Evolutionary conservation across 257 asterid species (phyloP), one percentile per base, ranked within the genome.

Genomic region (Capsicum chinense): DNA sequence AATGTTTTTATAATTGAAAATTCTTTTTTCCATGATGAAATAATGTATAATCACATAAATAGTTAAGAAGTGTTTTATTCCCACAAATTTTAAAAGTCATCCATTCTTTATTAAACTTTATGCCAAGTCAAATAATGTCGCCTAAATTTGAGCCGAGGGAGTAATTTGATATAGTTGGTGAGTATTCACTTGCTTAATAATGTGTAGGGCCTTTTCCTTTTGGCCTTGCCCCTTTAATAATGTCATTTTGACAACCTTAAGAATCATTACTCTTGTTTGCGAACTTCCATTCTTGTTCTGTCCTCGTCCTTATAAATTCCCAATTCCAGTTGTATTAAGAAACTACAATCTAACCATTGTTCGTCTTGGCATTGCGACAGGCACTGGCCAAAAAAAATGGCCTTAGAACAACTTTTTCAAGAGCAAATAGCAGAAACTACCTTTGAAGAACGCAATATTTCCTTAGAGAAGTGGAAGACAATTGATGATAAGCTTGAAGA

Each of bases 381-480:
- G 44, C 44, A 39, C 19, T 54, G 52, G 35, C 9, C 21, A 42
- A 56, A 71, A 80, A 58, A 78, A 2, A 59, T 58, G 84, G 84
- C 84, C 39, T 59, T 81, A 50, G 16, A 81, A 33, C 84, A 81
- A 15, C 44, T 59, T 52, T 50, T 76, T 9, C 62, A 13, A 14
- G 81, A 76, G 8, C 63, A 76, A 52, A 76, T 26, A 52, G 1
- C 62, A 21, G 58, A 57, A 54, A 76, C 63, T 8, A 76, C 42
- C 47, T 76, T 76, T 7, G 63, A 76, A 14, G 63, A 76, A 7
- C 16, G 0, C 44, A 33, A 66, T 81, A 60, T 62, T 62, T 84
- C 89, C 54, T 78, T 56, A 3, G 48, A 85, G 54, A 90, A 88
- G n/a, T 81, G 85, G 83, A 89, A 88, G 44, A 81, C 92, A 56